Conservation (phyloP, 805 yeast genomes). For the Metschnikowia hibisci region DNA sequence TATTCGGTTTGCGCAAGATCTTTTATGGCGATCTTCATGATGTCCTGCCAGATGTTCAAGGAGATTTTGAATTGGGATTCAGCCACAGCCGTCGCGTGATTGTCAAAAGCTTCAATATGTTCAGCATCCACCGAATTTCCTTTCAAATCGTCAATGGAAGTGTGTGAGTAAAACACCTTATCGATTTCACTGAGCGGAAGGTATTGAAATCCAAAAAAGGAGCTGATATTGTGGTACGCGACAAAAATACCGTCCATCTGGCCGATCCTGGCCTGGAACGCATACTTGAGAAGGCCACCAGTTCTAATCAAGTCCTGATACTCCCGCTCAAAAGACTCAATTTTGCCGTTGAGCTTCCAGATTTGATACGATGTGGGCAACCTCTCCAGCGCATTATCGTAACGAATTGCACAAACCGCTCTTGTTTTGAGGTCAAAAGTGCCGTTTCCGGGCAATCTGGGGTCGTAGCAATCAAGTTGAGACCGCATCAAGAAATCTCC, state of each 20-base stretch:
- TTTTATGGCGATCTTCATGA: constrained; percentile 25
- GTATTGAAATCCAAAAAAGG: constrained; percentile 88
- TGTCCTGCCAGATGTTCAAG: constrained; percentile 24
- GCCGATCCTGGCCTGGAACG: constrained; percentile 90
- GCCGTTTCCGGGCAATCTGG: constrained; percentile 81
- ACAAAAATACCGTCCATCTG: constrained; percentile 95
- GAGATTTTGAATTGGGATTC: constrained; percentile 19
- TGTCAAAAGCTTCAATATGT: constrained; percentile 10
- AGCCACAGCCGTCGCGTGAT: constrained; percentile 14
- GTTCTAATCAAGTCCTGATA: constrained; percentile 68
- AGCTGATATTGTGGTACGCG: constrained; percentile 80
- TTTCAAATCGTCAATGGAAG: constrained; percentile 6
- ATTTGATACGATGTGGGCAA: constrained; percentile 66
- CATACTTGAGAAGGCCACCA: constrained; percentile 72
- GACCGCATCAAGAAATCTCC: constrained; percentile 80
- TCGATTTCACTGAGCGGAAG: constrained; percentile 74
- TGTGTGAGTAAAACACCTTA: constrained; percentile 27
- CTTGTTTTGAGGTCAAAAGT: constrained; percentile 89
- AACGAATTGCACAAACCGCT: constrained; percentile 82
- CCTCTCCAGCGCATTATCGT: constrained; percentile 61
- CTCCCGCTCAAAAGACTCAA: constrained; percentile 83
- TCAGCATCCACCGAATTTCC: constrained; percentile 9
- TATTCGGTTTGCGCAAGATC: constrained; percentile 22
- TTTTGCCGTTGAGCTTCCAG: constrained; percentile 54
- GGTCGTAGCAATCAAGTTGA: constrained; percentile 81